Evolutionary conservation across 208 protist species (phyloP), one percentile per base, ranked within the genome.

Genomic region (Wallacemonas sp.): DNA sequence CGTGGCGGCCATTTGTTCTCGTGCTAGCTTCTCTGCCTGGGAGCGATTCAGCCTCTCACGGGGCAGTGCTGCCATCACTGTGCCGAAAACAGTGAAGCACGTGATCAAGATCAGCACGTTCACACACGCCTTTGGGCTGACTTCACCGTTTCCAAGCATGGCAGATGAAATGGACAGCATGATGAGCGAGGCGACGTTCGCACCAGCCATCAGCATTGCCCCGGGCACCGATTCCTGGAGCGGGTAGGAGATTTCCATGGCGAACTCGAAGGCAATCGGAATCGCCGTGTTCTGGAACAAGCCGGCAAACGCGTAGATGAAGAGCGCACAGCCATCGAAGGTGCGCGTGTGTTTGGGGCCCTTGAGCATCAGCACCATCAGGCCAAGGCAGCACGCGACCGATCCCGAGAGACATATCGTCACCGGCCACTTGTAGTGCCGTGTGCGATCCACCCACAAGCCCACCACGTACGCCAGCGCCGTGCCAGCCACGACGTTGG

Each of bases 241-340:
- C 21, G 85, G 85, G 68, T 85, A 87, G 4, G 81, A 77, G 17
- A 91, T 78, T 63, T 91, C 81, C 81, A 88, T 88, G 36, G 81
- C 71, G 37, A 81, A 91, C 63, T 91, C 85, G 37, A 91, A 88
- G 36, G 72, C 71, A 48, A 91, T 83, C 17, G 85, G 85, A 21
- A 78, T 81, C n/a, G 81, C 79, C 12, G 81, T 87, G 79, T 83
- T 87, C 72, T 91, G 85, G 54, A 81, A 83, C 26, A 84, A 32
- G 15, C 85, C 85, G 19, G 79, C 78, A 39, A 88, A 57, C 41
- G 86, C 69, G 66, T 88, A 87, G 33, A 91, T 63, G 46, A 81
- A 75, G 13, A 70, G 57, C 46, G 44, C 63, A 32, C 83, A 38
- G 44, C 53, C 76, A 30, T 76, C 52, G 63, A 86, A 84, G 27